A percentile compares a stretch with the other conserved stretches of the same genome.
phyloP scores from a whole-genome alignment of 495 filamentous ascomycete species.

The Tuber brumale region DNA sequence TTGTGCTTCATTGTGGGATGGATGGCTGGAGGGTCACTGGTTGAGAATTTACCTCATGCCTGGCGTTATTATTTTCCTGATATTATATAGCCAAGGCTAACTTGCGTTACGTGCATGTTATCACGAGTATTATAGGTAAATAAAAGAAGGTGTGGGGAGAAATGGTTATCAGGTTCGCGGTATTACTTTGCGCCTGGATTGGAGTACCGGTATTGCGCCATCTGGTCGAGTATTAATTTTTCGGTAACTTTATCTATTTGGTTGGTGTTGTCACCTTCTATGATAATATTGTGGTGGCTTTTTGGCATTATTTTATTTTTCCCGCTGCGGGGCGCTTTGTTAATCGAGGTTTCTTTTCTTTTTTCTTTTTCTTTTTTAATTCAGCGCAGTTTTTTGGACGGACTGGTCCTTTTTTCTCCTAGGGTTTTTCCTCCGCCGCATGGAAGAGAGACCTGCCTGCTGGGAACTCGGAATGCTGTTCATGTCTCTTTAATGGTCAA shows the following conservation, averaged over 20 bases:
- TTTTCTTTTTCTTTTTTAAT: not conserved
- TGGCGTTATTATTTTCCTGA: not conserved
- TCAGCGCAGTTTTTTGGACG: not conserved
- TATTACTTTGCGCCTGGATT: not conserved
- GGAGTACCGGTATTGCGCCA: not conserved
- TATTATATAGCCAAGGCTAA: not conserved
- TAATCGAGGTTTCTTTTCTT: not conserved
- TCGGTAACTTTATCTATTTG: conserved; percentile 1
- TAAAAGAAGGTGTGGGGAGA: not conserved
- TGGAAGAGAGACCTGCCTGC: not conserved
- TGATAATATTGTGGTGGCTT: not conserved
- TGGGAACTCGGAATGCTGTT: not conserved
- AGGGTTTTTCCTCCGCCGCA: not conserved
- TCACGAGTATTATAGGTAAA: not conserved
- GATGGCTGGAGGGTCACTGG: not conserved
- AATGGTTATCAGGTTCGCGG: not conserved
- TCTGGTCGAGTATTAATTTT: not conserved
- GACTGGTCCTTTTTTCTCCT: not conserved
- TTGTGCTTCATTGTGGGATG: not conserved
- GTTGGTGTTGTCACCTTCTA: not conserved
- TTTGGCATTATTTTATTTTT: not conserved
- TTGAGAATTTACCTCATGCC: not conserved
- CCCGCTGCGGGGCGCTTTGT: not conserved
- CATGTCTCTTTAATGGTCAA: not conserved
- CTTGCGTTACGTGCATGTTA: not conserved